phyloP scores from a whole-genome alignment of 2,329 filamentous ascomycete genomes.

The Sporothrix brunneoviolacea region DNA sequence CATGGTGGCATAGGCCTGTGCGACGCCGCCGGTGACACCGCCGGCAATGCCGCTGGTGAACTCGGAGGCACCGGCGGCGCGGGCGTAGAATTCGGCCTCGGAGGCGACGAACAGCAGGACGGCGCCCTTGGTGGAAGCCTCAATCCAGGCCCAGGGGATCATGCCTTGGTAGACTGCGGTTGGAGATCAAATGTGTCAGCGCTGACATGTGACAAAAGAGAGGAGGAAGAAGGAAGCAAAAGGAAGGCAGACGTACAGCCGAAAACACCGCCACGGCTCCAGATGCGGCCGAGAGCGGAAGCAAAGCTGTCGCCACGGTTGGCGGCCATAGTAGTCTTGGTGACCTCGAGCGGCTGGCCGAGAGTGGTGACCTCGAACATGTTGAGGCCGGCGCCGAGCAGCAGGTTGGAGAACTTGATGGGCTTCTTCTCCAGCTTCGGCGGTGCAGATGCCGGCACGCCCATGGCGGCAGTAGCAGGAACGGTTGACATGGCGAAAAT shows the following conservation, averaged over 20 bases:
- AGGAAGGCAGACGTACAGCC: slow-evolving; percentile 65
- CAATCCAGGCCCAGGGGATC: slow-evolving; percentile 99
- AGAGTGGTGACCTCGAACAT: slow-evolving; percentile 76
- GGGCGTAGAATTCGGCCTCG: slow-evolving; percentile 94
- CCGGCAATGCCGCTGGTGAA: slow-evolving; percentile 85
- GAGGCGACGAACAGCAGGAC: slow-evolving; percentile 98
- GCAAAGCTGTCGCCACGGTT: slow-evolving; percentile 85
- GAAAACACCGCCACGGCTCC: slow-evolving; percentile 84
- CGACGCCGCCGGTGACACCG: slow-evolving; percentile 89
- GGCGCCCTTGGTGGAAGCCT: slow-evolving; percentile 98
- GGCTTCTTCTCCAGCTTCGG: slow-evolving; percentile 91
- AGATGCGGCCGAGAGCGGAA: slow-evolving; percentile 76
- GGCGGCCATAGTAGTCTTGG: slow-evolving; percentile 99
- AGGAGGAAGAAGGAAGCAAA: neutral
- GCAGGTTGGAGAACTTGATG: slow-evolving; percentile 98
- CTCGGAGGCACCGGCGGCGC: slow-evolving; percentile 71
- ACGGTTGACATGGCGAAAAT: slow-evolving; percentile 56
- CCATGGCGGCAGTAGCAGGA: slow-evolving; percentile 44
- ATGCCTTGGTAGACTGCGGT: slow-evolving; percentile 99
- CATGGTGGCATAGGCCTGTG: slow-evolving; percentile 98
- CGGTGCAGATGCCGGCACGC: too few relatives aligned
- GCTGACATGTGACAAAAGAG: neutral
- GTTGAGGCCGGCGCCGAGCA: slow-evolving; percentile 89
- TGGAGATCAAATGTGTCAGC: slow-evolving; percentile 6
- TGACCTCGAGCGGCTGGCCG: slow-evolving; percentile 85